Conservation (phyloP, 2,329 filamentous ascomycete species). For the Trichophyton benhamiae region DNA sequence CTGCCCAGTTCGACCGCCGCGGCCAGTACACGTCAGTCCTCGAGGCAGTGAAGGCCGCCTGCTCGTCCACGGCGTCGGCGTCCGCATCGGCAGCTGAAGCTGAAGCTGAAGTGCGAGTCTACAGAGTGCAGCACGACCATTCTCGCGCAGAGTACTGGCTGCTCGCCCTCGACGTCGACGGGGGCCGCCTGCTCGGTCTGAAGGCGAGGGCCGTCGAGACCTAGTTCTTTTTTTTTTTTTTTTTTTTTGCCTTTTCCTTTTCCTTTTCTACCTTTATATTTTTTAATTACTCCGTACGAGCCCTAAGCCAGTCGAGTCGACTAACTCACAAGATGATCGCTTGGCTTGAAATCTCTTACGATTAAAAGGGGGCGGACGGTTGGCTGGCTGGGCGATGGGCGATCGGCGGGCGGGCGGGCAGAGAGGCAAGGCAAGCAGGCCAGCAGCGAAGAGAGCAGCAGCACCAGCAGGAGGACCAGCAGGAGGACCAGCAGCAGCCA, state of each 20-base stretch:
- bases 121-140: constrained; percentile 51
- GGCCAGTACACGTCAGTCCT: constrained; percentile 48
- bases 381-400: neutral
- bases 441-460: neutral
- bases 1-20: constrained; percentile 59
- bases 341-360: no score
- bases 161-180: constrained; percentile 50
- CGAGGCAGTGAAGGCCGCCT: constrained; percentile 36
- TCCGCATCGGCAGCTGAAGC: constrained; percentile 13
- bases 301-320: no score
- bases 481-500: neutral
- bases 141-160: constrained; percentile 70
- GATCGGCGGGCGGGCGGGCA: neutral
- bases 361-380: neutral
- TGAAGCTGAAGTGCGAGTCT: constrained; percentile 57
- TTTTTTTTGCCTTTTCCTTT: no score
- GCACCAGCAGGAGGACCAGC: no score
- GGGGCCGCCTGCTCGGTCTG: constrained; percentile 56
- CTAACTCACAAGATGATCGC: no score
- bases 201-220: constrained; percentile 70
- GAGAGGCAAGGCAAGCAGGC: neutral
- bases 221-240: constrained; percentile 21
- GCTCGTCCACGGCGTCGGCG: neutral
- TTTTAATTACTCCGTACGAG: no score
- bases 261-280: no score